Base-by-base conservation (phyloP, 257 asterid species). In the Cruciata laevipes region DNA sequence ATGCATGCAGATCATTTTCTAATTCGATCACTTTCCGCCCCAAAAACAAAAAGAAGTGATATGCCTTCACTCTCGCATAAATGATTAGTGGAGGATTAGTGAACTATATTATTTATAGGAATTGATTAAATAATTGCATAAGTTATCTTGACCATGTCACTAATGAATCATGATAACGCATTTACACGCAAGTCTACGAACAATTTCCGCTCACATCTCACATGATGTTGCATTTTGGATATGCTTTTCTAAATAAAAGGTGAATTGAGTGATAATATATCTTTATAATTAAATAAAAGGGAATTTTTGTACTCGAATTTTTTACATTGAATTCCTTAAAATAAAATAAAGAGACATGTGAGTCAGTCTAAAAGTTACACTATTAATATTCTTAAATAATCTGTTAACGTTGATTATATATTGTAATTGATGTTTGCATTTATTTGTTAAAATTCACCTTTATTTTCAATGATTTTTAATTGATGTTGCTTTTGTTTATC, bases 21-120 rank as follows among this genome's bases (percentile, higher is more conserved):
- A 18, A 5, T 31, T 38, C 49, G 25, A n/a, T n/a, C n/a, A n/a
- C 76, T 72, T 66, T 72, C 52, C 56, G 72, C 63, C 76, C 18
- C 31, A 56, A 65, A 72, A 40, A 13, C 8, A 58, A 31, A 27
- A 32, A 63, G 57, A 20, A 3, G 24, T 7, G 30, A 51, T 51
- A 51, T 51, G 49, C 49, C 47, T 40, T 40, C 5, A 42, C 14
- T 12, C 51, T 40, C 14, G 14, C 8, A 40, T 40, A 13, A 13
- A 42, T 12, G 17, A 42, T 42, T 42, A 42, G 12, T 42, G 17
- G 11, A 17, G 1, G 12, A 14, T 42, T 0, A 42, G 51, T 12
- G 51, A 1, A 42, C 51, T 42, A 13, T 9, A 42, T 42, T 14
- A 42, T 42, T 3, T 42, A 42, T 42, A 42, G 18, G 16, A 2